These are phyloP conservation scores for Anisodus tanguticus DNA, from an alignment of 257 asterid genomes.

Conservation along the genomic window DNA sequence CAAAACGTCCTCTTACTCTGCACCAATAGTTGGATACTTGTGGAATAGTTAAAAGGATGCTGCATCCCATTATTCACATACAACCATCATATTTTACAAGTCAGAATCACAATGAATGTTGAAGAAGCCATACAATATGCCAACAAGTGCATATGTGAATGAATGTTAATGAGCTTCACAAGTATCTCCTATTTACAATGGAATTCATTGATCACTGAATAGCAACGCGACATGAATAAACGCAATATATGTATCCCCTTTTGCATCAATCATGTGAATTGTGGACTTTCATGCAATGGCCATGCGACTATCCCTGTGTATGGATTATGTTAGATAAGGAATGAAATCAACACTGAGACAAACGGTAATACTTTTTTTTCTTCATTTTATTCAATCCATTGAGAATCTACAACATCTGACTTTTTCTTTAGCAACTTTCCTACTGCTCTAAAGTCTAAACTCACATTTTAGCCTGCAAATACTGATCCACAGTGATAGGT, in stretches of 20 bases:
- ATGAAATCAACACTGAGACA: neutral
- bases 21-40: neutral
- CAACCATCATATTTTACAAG: neutral
- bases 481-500: constrained; percentile 88
- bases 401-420: neutral
- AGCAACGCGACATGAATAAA: neutral
- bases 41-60: constrained; percentile 4
- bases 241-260: neutral
- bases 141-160: neutral
- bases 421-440: neutral
- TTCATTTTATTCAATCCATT: neutral
- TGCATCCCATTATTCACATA: neutral
- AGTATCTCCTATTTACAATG: constrained; percentile 24
- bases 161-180: neutral
- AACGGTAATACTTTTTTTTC: neutral
- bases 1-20: neutral
- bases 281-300: constrained; percentile 5
- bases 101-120: neutral
- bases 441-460: constrained; percentile 45
- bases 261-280: no score
- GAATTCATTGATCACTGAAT: neutral
- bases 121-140: neutral
- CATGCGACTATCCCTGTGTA: neutral
- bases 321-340: neutral
- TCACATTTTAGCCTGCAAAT: constrained; percentile 61